Evolutionary conservation across 805 yeast genomes (phyloP).

Genomic region (Kluyveromyces nonfermentans): DNA sequence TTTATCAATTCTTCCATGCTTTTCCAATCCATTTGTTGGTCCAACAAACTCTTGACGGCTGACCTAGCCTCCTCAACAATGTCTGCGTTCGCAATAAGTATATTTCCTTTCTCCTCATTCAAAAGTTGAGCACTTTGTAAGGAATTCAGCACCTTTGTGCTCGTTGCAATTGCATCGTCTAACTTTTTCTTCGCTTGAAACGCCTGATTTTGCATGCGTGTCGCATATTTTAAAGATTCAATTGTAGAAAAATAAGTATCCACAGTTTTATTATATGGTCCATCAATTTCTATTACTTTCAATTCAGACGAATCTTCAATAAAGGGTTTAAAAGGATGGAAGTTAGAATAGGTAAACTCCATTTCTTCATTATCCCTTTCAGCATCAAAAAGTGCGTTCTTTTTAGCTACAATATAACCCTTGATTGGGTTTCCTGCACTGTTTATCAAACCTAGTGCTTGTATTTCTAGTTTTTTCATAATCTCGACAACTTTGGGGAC

Average conservation of each 20-base stretch:
- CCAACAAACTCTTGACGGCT: slow-evolving; percentile 56
- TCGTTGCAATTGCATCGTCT: slow-evolving; percentile 65
- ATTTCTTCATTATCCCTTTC: slow-evolving; percentile 34
- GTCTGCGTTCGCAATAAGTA: slow-evolving; percentile 60
- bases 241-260: slow-evolving; percentile 79
- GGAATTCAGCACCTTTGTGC: slow-evolving; percentile 57
- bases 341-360: slow-evolving; percentile 50
- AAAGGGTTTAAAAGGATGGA: slow-evolving; percentile 57
- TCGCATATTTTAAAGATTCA: slow-evolving; percentile 69
- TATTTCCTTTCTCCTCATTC: slow-evolving; percentile 61
- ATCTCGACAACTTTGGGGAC: slow-evolving; percentile 32
- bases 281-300: slow-evolving; percentile 39
- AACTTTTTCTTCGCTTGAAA: slow-evolving; percentile 65
- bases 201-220: slow-evolving; percentile 68
- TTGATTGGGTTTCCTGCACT: slow-evolving; percentile 26
- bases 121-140: slow-evolving; percentile 52
- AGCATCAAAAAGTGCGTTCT: slow-evolving; percentile 42
- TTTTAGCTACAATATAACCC: slow-evolving; percentile 59
- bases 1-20: slow-evolving; percentile 69
- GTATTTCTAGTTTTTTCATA: slow-evolving; percentile 38
- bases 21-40: slow-evolving; percentile 91
- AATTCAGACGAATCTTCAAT: slow-evolving; percentile 25
- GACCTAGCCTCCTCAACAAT: slow-evolving; percentile 61
- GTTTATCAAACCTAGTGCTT: slow-evolving; percentile 32
- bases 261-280: slow-evolving; percentile 65